These are phyloP conservation scores for Podosphaera aphanis DNA, from an alignment of 2,329 filamentous ascomycete species.

Conservation along the genomic window DNA sequence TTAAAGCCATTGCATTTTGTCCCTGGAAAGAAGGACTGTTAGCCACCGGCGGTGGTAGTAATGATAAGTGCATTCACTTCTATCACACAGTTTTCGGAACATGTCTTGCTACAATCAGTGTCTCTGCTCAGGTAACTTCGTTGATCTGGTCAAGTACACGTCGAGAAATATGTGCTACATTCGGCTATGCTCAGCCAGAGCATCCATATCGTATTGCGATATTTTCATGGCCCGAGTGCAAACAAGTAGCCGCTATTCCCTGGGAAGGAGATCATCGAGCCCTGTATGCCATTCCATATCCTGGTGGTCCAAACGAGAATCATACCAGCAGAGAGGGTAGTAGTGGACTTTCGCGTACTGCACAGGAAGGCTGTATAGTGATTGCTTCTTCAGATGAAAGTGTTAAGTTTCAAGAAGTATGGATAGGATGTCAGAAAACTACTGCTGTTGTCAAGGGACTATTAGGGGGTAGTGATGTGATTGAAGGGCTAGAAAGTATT, in stretches of 20 bases:
- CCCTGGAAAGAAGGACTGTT: constrained; percentile 76
- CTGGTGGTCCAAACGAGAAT: constrained; percentile 28
- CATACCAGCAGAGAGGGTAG: constrained; percentile 22
- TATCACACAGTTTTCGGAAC: constrained; percentile 70
- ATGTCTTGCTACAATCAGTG: constrained; percentile 70
- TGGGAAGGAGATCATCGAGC: constrained; percentile 63
- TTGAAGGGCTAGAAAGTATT: constrained; percentile 62
- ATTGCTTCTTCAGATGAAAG: constrained; percentile 80
- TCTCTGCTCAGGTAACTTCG: constrained; percentile 79
- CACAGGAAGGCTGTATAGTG: constrained; percentile 62
- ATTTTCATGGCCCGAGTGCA: constrained; percentile 84
- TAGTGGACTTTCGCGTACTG: constrained; percentile 29
- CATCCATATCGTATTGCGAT: constrained; percentile 77
- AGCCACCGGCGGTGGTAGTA: constrained; percentile 78
- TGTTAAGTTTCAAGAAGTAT: constrained; percentile 90
- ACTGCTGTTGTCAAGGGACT: constrained; percentile 31
- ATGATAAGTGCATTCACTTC: constrained; percentile 90
- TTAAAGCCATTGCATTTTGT: constrained; percentile 93
- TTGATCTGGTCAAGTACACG: constrained; percentile 73
- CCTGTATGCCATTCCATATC: constrained; percentile 71
- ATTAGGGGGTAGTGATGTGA: constrained; percentile 62
- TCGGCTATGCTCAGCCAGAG: constrained; percentile 78
- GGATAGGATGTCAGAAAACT: constrained; percentile 39
- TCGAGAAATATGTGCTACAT: constrained; percentile 76
- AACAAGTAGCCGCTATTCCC: constrained; percentile 62